Conservation (phyloP, 257 asterid species). For the Ajuga chamaepitys region DNA sequence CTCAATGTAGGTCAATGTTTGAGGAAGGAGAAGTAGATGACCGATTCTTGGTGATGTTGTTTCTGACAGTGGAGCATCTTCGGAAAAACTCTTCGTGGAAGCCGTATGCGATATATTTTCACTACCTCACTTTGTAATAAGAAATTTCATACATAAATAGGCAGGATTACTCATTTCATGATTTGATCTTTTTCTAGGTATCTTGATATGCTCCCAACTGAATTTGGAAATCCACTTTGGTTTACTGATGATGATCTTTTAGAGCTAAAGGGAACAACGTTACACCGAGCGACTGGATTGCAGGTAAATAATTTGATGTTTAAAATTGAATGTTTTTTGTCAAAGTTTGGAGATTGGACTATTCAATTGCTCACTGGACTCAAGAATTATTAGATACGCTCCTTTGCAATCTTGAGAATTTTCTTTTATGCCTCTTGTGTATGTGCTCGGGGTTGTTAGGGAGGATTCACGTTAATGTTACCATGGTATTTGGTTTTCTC, state of each 20-base stretch:
- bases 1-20: slow-evolving; percentile 72
- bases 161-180: not conserved
- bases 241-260: slow-evolving; percentile 76
- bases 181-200: slow-evolving; percentile 39
- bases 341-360: not conserved
- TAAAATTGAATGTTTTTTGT: not conserved
- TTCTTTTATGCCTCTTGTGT: not conserved
- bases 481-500: slow-evolving; percentile 6
- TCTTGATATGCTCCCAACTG: slow-evolving; percentile 84
- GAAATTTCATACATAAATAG: too few relatives aligned
- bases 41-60: slow-evolving; percentile 71
- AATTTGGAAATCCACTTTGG: slow-evolving; percentile 86
- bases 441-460: not conserved
- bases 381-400: not conserved
- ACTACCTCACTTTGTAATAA: too few relatives aligned
- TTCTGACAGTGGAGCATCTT: slow-evolving; percentile 71
- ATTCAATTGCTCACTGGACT: not conserved
- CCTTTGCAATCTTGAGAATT: not conserved
- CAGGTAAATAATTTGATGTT: slow-evolving; percentile 42
- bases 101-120: slow-evolving; percentile 48
- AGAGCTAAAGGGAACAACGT: slow-evolving; percentile 84
- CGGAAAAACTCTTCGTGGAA: slow-evolving; percentile 79
- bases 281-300: slow-evolving; percentile 67
- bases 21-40: slow-evolving; percentile 83
- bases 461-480: slow-evolving; percentile 4